Evolutionary conservation across 371 early-diverging fungal genomes (phyloP), one percentile per base, ranked within the genome.

Genomic region (Fennellomyces sp.): DNA sequence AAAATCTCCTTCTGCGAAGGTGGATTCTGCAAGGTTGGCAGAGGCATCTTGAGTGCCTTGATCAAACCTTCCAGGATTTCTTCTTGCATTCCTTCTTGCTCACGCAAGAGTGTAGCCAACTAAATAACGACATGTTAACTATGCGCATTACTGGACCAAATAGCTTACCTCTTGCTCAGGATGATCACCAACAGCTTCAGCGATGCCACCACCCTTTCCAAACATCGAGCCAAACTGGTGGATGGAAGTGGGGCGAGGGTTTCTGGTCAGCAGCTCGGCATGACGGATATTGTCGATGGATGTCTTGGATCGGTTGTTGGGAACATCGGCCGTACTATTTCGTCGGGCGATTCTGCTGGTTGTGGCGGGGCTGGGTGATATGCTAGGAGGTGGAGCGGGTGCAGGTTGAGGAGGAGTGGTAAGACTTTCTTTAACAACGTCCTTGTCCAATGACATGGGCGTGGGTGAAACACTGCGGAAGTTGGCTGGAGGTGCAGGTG

Each of bases 61-160:
- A 97, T 89, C 26, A 97, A 82, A 30, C 93, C 93, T 58, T 91
- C 91, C 33, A 95, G 70, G 10, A 97, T 84, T 77, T 97, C 97
- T 31, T 93, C 87, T 36, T 91, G 88, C 27, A 97, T 81, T 2
- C 80, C 80, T 30, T 89, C 90, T 64, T 94, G 95, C 64, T 83
- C 82, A 29, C 80, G 78, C 19, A 90, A 70, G 52, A 88, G 76
- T 27, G 69, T 64, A 36, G 75, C 76, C 31, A 87, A 78, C 63
- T 82, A 64, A 60, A 64, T n/a, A 23, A n/a, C n/a, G n/a, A n/a
- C n/a, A n/a, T n/a, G n/a, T n/a, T n/a, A n/a, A n/a, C n/a, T n/a
- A n/a, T n/a, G n/a, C n/a, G n/a, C n/a, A n/a, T n/a, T n/a, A n/a
- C n/a, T n/a, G n/a, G n/a, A n/a, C n/a, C n/a, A n/a, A n/a, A n/a